Percentiles rank a stretch among this genome's conserved stretches.
Conservation (phyloP, 2,329 filamentous ascomycete species). For the Xylariaceae sp. region DNA sequence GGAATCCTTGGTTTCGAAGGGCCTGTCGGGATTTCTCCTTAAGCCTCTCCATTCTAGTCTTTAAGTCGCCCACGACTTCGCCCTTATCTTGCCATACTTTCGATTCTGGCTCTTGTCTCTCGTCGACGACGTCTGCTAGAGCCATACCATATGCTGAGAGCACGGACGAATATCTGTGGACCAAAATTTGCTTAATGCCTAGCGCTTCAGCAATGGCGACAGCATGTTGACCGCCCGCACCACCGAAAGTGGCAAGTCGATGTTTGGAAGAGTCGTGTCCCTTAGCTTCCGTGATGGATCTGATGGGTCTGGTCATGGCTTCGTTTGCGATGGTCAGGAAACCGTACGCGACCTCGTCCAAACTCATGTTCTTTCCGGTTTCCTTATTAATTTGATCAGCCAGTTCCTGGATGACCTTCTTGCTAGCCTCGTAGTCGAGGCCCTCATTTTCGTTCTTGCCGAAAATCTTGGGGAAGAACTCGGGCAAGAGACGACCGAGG, state of each 20-base stretch:
- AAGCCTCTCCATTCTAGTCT: constrained; percentile 70
- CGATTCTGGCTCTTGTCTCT: constrained; percentile 73
- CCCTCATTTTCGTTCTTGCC: constrained; percentile 81
- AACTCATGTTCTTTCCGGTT: constrained; percentile 62
- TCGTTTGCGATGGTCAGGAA: constrained; percentile 89
- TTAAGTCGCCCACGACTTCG: constrained; percentile 56
- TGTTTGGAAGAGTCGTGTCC: constrained; percentile 88
- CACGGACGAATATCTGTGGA: constrained; percentile 84
- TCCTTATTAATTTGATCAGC: constrained; percentile 74
- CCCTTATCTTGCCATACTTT: constrained; percentile 55
- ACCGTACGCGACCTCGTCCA: constrained; percentile 82
- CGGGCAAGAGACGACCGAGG: constrained; percentile 75
- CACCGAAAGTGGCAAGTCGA: constrained; percentile 85
- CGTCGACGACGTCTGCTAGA: constrained; percentile 86
- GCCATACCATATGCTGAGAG: constrained; percentile 88
- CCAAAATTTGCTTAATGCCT: constrained; percentile 76
- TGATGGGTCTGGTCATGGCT: constrained; percentile 84
- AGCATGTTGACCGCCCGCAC: constrained; percentile 85
- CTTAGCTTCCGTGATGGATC: constrained; percentile 85
- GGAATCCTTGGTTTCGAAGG: constrained; percentile 73
- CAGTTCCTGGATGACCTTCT: constrained; percentile 68
- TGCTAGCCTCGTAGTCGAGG: constrained; percentile 70
- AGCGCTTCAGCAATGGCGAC: constrained; percentile 84
- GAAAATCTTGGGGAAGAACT: constrained; percentile 95
- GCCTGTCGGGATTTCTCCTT: constrained; percentile 67